Evolutionary conservation across 768 basidiomycete genomes (phyloP).

Genomic region (Russula ochroleuca): DNA sequence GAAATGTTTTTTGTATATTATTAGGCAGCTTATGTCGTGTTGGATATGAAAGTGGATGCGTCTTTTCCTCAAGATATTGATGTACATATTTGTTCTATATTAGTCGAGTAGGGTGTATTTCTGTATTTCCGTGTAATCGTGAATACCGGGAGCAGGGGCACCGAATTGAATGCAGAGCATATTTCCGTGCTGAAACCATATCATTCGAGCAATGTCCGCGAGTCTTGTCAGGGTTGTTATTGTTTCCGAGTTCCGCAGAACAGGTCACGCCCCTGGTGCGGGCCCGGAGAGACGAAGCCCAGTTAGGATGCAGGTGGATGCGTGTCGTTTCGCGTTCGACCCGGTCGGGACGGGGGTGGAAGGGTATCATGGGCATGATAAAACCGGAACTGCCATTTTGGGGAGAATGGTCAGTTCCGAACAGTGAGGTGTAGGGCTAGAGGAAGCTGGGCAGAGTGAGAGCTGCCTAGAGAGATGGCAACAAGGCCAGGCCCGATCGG

Average conservation of each 20-base stretch:
- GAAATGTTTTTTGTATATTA: constrained; percentile 13
- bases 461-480: too few relatives aligned
- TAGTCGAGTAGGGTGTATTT: neutral
- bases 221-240: constrained; percentile 8
- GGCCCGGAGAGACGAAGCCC: neutral
- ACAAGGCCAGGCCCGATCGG: neutral
- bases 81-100: neutral
- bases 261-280: neutral
- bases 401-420: neutral
- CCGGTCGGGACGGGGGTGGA: constrained; percentile 18
- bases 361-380: neutral
- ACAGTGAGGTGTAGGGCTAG: neutral
- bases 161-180: neutral
- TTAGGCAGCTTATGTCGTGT: constrained; percentile 2
- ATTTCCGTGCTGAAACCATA: neutral
- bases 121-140: constrained; percentile 8
- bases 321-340: constrained; percentile 17
- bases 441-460: neutral
- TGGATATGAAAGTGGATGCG: constrained; percentile 3
- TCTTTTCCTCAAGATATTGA: neutral
- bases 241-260: neutral
- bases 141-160: neutral
- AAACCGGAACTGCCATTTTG: neutral
- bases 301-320: neutral
- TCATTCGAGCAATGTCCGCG: neutral